phyloP scores from a whole-genome alignment of 768 basidiomycete species.

The Agaricus bisporus region DNA sequence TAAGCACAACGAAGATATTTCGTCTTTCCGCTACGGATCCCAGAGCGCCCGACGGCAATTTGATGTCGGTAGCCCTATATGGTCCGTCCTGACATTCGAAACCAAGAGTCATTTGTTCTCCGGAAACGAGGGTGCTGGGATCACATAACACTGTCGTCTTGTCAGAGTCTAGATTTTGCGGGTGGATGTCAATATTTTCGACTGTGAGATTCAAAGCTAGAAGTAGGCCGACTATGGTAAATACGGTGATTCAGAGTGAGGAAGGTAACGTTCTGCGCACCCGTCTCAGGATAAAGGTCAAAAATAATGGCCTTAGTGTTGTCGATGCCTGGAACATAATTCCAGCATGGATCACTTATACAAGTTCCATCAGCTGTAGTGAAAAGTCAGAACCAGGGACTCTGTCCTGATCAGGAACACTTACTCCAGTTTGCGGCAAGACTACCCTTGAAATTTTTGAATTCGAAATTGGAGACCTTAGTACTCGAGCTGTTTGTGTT shows the following conservation, averaged over 20 bases:
- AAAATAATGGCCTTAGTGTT: slow-evolving; percentile 30
- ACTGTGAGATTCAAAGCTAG: slow-evolving; percentile 23
- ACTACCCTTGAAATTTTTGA: slow-evolving; percentile 29
- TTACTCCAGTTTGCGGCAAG: slow-evolving; percentile 31
- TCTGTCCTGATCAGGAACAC: slow-evolving; percentile 7
- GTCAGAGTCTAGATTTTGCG: slow-evolving; percentile 16
- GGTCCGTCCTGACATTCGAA: slow-evolving; percentile 26
- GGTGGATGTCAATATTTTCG: slow-evolving; percentile 21
- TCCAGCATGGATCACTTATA: slow-evolving; percentile 34
- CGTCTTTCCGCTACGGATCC: background rate
- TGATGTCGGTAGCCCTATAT: slow-evolving; percentile 15
- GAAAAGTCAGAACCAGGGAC: background rate
- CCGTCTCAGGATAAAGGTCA: slow-evolving; percentile 29
- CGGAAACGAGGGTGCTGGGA: slow-evolving; percentile 20
- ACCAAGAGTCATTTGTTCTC: slow-evolving; percentile 23
- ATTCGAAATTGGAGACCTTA: slow-evolving; percentile 26
- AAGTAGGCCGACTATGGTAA: background rate
- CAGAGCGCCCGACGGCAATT: background rate
- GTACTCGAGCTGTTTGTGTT: slow-evolving; percentile 29
- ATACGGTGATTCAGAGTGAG: background rate
- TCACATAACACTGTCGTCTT: slow-evolving; percentile 26
- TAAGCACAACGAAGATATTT: background rate
- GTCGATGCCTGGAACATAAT: slow-evolving; percentile 28
- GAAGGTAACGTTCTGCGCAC: slow-evolving; percentile 12
- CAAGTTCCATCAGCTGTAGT: slow-evolving; percentile 30